Base-by-base conservation (phyloP, 805 yeast species). In the Kodamaea lidongshanica region DNA sequence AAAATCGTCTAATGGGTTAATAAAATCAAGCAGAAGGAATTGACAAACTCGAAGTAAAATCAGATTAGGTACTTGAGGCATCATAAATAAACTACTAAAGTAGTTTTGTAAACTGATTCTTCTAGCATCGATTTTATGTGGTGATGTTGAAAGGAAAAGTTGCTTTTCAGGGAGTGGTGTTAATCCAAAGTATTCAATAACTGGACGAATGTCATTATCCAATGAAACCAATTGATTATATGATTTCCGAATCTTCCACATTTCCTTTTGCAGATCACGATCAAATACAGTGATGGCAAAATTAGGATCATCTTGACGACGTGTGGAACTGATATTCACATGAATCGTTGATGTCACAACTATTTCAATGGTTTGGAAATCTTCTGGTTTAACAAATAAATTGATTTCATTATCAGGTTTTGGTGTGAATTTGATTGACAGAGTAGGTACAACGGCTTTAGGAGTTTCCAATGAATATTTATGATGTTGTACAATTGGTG, bases 191-290 rank as follows among this genome's bases (percentile, higher is more conserved):
- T 64, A 63, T 34, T 67, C 70, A 11, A 63, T 54, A 7, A 60
- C 50, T 4, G 72, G 72, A 39, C 86, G 64, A 7, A 85, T 58
- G 22, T 67, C 72, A 13, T 58, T 53, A 52, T 86, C 94, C 38
- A 88, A 65, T 7, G 67, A 62, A 5, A 61, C 39, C n/a, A 89
- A 57, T 42, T 78, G 79, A 1, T 71, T 58, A 35, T 76, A 70
- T 2, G 75, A 54, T 46, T 86, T 86, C 23, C 75, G 62, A 31
- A 85, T 74, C 42, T 77, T 67, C 80, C 94, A 88, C 63, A 83
- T 70, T 43, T 78, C 85, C 37, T 76, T 76, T 22, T 65, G 61
- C 2, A 77, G 56, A 14, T 67, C 74, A 19, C 77, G 68, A 41
- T 82, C 89, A 26, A 69, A 58, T 4, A 82, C 74, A 11, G 79